Evolutionary conservation across 176 grass and related monocot species (phyloP).

Genomic region (Olyra latifolia): DNA sequence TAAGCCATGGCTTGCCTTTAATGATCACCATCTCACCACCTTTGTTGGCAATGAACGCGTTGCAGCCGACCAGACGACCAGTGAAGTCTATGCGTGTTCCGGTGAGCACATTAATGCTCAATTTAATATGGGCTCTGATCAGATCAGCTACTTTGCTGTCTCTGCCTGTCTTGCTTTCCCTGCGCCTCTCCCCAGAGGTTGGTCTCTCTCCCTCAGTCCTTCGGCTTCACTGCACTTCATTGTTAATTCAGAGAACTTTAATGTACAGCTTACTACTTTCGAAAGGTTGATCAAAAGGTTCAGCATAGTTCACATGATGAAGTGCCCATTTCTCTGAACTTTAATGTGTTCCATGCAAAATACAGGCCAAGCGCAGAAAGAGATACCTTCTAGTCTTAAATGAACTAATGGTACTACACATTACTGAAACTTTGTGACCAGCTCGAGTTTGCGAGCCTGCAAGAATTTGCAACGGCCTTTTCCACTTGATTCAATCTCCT

Average conservation of each 20-base stretch:
- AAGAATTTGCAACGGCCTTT: conserved; percentile 94
- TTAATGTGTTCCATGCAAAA: neutral
- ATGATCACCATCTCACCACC: too few relatives aligned
- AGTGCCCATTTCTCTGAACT: neutral
- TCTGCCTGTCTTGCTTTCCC: too few relatives aligned
- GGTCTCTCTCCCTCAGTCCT: too few relatives aligned
- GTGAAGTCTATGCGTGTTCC: too few relatives aligned
- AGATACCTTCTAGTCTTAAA: neutral
- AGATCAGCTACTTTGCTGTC: too few relatives aligned
- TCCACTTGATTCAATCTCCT: conserved; percentile 88
- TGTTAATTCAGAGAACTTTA: neutral
- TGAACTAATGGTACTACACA: neutral
- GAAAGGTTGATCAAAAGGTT: neutral
- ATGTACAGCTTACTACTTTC: neutral
- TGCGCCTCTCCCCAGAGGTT: too few relatives aligned
- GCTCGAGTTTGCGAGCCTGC: conserved; percentile 74
- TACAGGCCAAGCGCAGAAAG: neutral
- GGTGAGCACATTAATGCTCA: too few relatives aligned
- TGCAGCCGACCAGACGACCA: too few relatives aligned
- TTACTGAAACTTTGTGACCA: conserved; percentile 60
- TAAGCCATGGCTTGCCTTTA: too few relatives aligned
- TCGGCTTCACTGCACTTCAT: neutral
- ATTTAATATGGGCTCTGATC: too few relatives aligned
- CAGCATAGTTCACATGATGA: neutral
- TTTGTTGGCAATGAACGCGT: too few relatives aligned